Evolutionary conservation across 2,329 filamentous ascomycete species (phyloP).

Genomic region (Lithohypha guttulata): DNA sequence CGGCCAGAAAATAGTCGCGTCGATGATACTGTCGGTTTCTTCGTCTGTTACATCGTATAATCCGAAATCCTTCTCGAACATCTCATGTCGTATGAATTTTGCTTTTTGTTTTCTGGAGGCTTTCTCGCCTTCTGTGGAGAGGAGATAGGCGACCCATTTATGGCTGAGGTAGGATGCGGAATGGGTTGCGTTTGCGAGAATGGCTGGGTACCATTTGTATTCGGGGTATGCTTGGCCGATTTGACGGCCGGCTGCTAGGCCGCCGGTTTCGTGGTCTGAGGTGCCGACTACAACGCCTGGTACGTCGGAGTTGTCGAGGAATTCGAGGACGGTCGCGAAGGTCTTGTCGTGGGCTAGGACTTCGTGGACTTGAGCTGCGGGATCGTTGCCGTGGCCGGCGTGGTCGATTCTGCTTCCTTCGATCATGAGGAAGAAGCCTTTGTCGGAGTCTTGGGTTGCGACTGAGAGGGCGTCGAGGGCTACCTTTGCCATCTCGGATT

Average conservation of each 20-base stretch:
- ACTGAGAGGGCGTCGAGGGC: conserved; percentile 69
- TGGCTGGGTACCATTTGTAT: conserved; percentile 71
- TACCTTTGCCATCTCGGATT: conserved; percentile 82
- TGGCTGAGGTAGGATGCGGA: conserved; percentile 59
- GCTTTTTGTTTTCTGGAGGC: conserved; percentile 15
- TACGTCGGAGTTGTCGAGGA: conserved; percentile 61
- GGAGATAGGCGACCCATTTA: conserved; percentile 52
- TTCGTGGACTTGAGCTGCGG: conserved; percentile 75
- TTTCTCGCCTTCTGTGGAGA: conserved; percentile 15
- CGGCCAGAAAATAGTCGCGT: conserved; percentile 43
- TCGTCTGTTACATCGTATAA: conserved; percentile 60
- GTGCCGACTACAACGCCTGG: conserved; percentile 78
- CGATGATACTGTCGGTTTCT: conserved; percentile 59
- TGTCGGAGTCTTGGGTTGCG: conserved; percentile 71
- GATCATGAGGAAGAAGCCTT: conserved; percentile 98
- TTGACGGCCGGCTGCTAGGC: conserved; percentile 69
- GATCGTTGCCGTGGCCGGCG: conserved; percentile 77
- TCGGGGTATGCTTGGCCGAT: conserved; percentile 52
- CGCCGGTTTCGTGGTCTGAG: conserved; percentile 93
- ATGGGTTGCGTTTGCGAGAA: conserved; percentile 68
- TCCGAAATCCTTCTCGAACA: conserved; percentile 62
- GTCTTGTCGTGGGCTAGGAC: conserved; percentile 90
- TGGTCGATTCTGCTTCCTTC: conserved; percentile 95
- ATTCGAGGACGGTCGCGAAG: conserved; percentile 73
- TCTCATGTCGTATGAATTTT: conserved; percentile 52